Base-by-base conservation (phyloP, 352 stramenopile species). In the Phytopythium vexans region DNA sequence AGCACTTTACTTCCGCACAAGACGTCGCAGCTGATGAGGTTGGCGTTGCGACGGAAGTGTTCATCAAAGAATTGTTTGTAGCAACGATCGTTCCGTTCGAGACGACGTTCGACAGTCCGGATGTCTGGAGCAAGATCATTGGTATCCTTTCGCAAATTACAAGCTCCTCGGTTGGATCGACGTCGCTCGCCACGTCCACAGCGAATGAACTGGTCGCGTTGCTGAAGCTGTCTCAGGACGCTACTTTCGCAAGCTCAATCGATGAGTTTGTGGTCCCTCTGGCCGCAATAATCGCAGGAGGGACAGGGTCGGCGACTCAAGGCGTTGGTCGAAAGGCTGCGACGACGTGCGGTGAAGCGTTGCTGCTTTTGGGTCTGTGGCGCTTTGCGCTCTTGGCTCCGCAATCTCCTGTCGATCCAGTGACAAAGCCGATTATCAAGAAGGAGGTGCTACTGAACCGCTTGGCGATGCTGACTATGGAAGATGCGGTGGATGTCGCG, bases 341-440 rank as follows among this genome's bases (percentile, higher is more conserved):
- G 32, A 55, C 35, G 15, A 21, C 39, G 11, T 69, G 88, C 11
- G 88, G 90, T 36, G 58, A 96, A 51, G 80, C 74, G 41, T 90
- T 96, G 62, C 76, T 97, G 31, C 77, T 97, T 35, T 52, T 99
- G 49, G 97, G 97, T 33, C 56, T 98, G 56, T 86, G 97, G 65
- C 80, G 92, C 9, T 96, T 99, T 36, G 74, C 87, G 41, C 69
- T 99, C 44, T 64, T 98, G 41, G 58, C 97, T 16, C 97, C 97
- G 36, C 92, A 86, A 42, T 97, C 92, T 15, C 96, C 97, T 3
- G 86, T 99, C 15, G 97, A 99, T 62, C 97, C 97, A 31, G 93
- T 94, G 45, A 88, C 79, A 55, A 97, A 97, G 63, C 95, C 96
- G 16, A 63, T 96, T 1, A 86, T 98, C 15, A 98, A 98, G 64